phyloP scores from a whole-genome alignment of 2,329 filamentous ascomycete genomes.

The Phialophora verrucosa region DNA sequence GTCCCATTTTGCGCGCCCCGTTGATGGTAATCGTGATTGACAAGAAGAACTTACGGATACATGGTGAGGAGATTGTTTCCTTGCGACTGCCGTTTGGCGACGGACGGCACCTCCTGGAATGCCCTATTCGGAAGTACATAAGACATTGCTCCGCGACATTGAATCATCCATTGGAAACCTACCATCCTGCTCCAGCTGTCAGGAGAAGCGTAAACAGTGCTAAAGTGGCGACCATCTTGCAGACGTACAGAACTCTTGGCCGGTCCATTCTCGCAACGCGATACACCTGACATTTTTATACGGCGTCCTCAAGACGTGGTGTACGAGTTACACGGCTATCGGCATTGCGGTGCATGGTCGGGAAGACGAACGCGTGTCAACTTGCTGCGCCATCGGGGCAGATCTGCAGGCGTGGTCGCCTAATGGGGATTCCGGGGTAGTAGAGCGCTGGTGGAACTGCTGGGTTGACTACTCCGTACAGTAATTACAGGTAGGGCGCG shows the following conservation, averaged over 20 bases:
- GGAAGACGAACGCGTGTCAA: neutral
- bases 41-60: conserved; percentile 4
- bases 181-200: conserved; percentile 1
- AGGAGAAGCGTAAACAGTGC: conserved; percentile 4
- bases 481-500: neutral
- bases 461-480: neutral
- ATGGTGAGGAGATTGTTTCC: conserved; percentile 2
- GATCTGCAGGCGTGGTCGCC: neutral
- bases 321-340: neutral
- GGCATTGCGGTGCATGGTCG: neutral
- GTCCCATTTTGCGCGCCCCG: neutral
- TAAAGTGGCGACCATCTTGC: neutral
- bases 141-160: neutral
- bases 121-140: neutral
- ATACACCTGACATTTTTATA: neutral
- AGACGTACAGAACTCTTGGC: neutral
- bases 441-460: neutral
- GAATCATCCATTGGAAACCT: neutral
- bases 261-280: neutral
- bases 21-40: neutral
- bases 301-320: neutral
- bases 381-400: neutral
- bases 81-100: conserved; percentile 1
- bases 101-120: neutral
- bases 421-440: neutral